Conservation (phyloP, 495 filamentous ascomycete genomes). For the Achaetomiella virescens region DNA sequence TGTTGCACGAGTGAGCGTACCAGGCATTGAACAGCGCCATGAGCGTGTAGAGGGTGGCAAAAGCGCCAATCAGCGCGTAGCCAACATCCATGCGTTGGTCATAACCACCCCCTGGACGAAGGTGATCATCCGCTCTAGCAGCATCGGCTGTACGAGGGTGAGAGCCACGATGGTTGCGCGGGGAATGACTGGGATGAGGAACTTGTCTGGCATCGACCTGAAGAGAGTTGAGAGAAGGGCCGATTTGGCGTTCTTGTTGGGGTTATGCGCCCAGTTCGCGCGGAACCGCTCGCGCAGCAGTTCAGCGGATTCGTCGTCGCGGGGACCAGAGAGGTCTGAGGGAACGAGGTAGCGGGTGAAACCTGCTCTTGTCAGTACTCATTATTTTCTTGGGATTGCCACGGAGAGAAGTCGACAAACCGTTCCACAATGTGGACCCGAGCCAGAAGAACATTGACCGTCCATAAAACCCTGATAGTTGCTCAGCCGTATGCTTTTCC, state of each 20-base stretch:
- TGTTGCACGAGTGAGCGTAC: slow-evolving; percentile 8
- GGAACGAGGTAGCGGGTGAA: slow-evolving; percentile 3
- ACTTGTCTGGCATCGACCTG: slow-evolving; percentile 6
- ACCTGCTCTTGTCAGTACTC: not conserved
- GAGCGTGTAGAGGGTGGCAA: slow-evolving; percentile 2
- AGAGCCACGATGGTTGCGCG: slow-evolving; percentile 3
- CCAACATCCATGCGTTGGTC: slow-evolving; percentile 3
- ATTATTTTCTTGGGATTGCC: not conserved
- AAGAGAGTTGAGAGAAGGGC: slow-evolving; percentile 1
- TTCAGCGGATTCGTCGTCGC: slow-evolving; percentile 3
- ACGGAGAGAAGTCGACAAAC: not conserved
- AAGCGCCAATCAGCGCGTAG: slow-evolving; percentile 5
- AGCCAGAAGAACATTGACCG: slow-evolving; percentile 11
- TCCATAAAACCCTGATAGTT: slow-evolving; percentile 4
- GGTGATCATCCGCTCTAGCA: slow-evolving; percentile 10
- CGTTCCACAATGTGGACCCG: slow-evolving; percentile 3
- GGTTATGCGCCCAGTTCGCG: not conserved
- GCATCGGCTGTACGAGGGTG: slow-evolving; percentile 6
- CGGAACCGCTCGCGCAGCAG: slow-evolving; percentile 4
- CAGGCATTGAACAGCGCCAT: slow-evolving; percentile 8
- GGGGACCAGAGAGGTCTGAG: slow-evolving; percentile 5
- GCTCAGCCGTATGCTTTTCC: not conserved
- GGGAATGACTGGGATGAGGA: not conserved
- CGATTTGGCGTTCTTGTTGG: slow-evolving; percentile 1
- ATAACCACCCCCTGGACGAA: slow-evolving; percentile 6